Evolutionary conservation across 106 monocot genomes (phyloP).

Genomic region (Dendrobium huoshanense): DNA sequence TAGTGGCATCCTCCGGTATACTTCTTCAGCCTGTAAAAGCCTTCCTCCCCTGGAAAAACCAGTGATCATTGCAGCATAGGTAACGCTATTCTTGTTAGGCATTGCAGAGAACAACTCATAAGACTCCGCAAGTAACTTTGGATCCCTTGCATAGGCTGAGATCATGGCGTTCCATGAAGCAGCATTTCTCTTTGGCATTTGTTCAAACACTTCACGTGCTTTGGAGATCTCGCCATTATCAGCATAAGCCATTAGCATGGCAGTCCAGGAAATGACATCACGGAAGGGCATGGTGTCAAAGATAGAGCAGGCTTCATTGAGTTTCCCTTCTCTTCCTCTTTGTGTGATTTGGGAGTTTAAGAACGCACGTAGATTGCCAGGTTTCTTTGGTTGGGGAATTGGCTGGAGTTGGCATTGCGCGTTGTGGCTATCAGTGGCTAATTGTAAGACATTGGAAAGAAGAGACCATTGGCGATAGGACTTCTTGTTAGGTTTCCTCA

Average conservation of each 20-base stretch:
- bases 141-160: constrained; percentile 31
- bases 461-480: neutral
- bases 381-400: neutral
- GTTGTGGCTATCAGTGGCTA: neutral
- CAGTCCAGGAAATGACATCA: constrained; percentile 74
- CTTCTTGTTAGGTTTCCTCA: neutral
- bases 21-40: constrained; percentile 39
- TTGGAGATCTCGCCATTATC: constrained; percentile 21
- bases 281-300: constrained; percentile 47
- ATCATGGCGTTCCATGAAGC: constrained; percentile 75
- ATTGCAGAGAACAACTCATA: constrained; percentile 28
- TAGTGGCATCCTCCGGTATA: constrained; percentile 34
- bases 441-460: neutral
- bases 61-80: constrained; percentile 45
- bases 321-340: constrained; percentile 23
- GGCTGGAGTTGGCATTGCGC: neutral
- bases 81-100: constrained; percentile 34
- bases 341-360: constrained; percentile 34
- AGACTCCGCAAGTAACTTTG: constrained; percentile 26
- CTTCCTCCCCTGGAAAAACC: constrained; percentile 35
- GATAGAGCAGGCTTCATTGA: constrained; percentile 19
- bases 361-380: constrained; percentile 7
- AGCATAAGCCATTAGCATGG: constrained; percentile 52
- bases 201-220: constrained; percentile 50
- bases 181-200: constrained; percentile 57